These are phyloP conservation scores for Sporothrix globosa DNA, from an alignment of 2,329 filamentous ascomycete species.

Conservation along the genomic window DNA sequence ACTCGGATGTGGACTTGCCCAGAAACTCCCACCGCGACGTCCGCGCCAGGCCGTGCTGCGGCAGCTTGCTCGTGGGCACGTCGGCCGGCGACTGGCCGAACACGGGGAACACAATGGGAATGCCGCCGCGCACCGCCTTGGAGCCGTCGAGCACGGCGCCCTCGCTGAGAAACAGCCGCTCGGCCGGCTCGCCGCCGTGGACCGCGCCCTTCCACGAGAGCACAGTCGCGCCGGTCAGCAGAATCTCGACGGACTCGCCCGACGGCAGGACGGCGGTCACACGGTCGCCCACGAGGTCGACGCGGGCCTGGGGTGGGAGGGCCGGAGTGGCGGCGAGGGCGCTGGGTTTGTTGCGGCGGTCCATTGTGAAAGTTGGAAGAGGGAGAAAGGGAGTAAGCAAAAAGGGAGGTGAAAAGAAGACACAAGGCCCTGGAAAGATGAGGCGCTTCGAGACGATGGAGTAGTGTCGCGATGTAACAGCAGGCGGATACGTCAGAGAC, in stretches of 20 bases:
- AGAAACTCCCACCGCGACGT: constrained; percentile 91
- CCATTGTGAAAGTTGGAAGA: constrained; percentile 51
- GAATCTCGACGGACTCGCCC: constrained; percentile 81
- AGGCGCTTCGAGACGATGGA: constrained; percentile 1
- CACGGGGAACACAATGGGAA: constrained; percentile 92
- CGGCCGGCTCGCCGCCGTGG: constrained; percentile 51
- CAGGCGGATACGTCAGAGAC: too few species aligned
- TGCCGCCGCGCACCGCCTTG: constrained; percentile 87
- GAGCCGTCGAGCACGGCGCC: constrained; percentile 79
- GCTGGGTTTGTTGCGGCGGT: constrained; percentile 81
- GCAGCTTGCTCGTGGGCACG: constrained; percentile 75
- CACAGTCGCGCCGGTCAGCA: constrained; percentile 91
- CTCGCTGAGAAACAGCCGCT: constrained; percentile 86
- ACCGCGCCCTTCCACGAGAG: constrained; percentile 84
- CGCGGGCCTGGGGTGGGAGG: constrained; percentile 72
- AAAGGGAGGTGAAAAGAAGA: not conserved
- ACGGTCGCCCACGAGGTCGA: constrained; percentile 71
- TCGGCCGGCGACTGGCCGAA: constrained; percentile 78
- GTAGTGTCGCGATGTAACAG: too few species aligned
- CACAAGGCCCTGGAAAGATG: not conserved
- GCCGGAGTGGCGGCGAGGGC: constrained; percentile 75
- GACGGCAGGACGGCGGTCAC: constrained; percentile 81
- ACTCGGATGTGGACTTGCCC: constrained; percentile 78
- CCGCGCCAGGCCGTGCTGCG: constrained; percentile 94
- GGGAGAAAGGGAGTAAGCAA: not conserved